Percentiles rank a stretch among this genome's conserved stretches.
Evolutionary conservation across 345 rosid species (phyloP).

Genomic region (Eucalyptus regnans): DNA sequence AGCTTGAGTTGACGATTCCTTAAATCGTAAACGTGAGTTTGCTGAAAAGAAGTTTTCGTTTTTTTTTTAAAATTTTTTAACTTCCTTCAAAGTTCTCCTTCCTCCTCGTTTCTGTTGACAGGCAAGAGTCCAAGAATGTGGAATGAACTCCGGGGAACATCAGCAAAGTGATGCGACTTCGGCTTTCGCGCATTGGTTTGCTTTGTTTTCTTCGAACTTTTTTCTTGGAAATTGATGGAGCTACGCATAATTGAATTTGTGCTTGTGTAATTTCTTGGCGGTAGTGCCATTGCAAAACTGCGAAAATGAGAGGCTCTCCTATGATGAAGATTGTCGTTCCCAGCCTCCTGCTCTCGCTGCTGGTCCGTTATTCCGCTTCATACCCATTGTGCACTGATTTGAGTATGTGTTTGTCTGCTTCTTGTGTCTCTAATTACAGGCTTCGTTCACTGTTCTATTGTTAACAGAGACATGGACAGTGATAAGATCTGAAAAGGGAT

Average conservation of each 20-base stretch:
- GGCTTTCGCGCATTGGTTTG: not conserved
- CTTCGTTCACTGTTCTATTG: not conserved
- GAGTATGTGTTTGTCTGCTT: conserved; percentile 4
- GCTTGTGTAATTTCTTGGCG: not conserved
- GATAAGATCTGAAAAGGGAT: not conserved
- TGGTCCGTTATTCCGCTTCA: conserved; percentile 1
- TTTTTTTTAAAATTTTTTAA: not conserved
- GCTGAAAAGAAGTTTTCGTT: not conserved
- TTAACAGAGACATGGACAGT: not conserved
- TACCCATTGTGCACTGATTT: conserved; percentile 23
- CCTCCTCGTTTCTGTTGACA: not conserved
- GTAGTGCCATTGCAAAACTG: not conserved
- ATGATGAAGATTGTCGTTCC: not conserved
- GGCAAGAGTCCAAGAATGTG: not conserved
- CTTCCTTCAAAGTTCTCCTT: not conserved
- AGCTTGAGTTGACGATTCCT: not conserved
- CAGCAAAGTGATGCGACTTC: not conserved
- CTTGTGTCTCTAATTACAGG: not conserved
- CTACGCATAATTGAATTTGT: not conserved
- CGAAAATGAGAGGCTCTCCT: not conserved
- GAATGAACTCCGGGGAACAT: not conserved
- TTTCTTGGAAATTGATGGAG: not conserved
- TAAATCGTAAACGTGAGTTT: not conserved
- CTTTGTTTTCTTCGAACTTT: not conserved
- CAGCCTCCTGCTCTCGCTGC: not conserved